Conservation (phyloP, 139 green algal species). For the Pseudopediastrum boryanum region DNA sequence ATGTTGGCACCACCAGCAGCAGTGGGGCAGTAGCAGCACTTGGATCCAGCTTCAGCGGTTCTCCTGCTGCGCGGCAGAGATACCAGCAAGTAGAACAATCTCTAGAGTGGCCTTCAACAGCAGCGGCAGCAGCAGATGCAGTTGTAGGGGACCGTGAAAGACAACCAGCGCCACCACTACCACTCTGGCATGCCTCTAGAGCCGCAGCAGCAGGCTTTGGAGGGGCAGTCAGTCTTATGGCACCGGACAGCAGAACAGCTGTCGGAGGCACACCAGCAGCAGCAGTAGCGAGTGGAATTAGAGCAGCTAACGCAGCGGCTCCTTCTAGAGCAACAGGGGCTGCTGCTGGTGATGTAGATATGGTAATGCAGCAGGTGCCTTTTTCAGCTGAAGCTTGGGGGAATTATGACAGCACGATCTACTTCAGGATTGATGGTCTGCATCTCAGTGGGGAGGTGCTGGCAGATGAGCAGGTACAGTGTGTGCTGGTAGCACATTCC, state of each 20-base stretch:
- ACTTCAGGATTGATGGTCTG: slow-evolving; percentile 23
- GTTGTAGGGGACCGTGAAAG: neutral
- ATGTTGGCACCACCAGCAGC: neutral
- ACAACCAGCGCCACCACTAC: neutral
- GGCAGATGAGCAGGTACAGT: slow-evolving; percentile 3
- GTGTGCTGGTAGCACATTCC: slow-evolving; percentile 22
- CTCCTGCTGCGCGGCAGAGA: neutral
- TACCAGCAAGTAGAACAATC: neutral
- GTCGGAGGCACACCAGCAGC: neutral
- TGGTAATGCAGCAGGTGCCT: slow-evolving; percentile 2
- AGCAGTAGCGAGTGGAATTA: neutral
- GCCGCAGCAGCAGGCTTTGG: neutral
- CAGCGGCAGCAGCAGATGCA: neutral
- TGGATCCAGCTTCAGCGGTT: no score
- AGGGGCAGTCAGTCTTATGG: neutral
- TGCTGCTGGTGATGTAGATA: neutral
- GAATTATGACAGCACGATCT: slow-evolving; percentile 5
- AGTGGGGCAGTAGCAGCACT: no score
- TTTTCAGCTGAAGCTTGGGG: neutral
- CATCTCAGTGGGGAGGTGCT: slow-evolving; percentile 10
- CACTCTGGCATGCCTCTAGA: neutral
- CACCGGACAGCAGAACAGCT: neutral
- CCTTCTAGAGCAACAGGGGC: neutral
- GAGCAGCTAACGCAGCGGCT: neutral
- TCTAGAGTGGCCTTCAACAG: neutral